Base-by-base conservation (phyloP, 345 rosid species). In the Hibiscus trionum region DNA sequence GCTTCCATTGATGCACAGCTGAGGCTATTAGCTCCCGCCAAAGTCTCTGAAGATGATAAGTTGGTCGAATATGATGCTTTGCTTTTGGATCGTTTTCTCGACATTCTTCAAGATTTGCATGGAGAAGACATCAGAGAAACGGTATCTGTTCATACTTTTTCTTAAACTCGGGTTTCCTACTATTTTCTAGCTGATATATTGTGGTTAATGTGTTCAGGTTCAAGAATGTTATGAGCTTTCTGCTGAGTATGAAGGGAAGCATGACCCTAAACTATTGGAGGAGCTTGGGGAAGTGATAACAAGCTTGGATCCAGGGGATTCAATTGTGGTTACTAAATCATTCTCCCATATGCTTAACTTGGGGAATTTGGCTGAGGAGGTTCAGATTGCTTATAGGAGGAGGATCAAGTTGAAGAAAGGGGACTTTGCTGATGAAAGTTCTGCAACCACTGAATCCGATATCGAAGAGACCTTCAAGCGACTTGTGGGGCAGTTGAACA, bases 331-430 rank as follows among this genome's bases (percentile, higher is more conserved):
- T 68, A 84, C 98, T 0, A 94, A 94, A 71, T 80, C 98, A 16
- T 94, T 94, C 78, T 80, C 98, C 66, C 92, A 92, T 82, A 95
- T 95, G 99, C 98, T 95, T 79, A 95, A 83, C 79, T 79, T 95
- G 82, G 99, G 96, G 63, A 95, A 95, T 79, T 71, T 95, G 62
- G 98, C 99, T 7, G 99, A 95, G 80, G 99, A 95, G 82, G 97
- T 94, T 74, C 99, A 94, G 80, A 94, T 95, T 79, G 98, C 98
- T 1, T 80, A 84, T 81, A 61, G 99, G 24, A 80, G 98, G 29
- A 79, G 99, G 82, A 89, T 84, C 82, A 90, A 88, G 75, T 85
- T 88, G 5, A 95, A 92, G 78, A 95, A 90, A 73, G 96, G 99
- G 2, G 97, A 92, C 71, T 92, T 95, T 70, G 87, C 80, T 4